Conservation (phyloP, 2,329 filamentous ascomycete species). For the Ophiosphaerella herpotricha region DNA sequence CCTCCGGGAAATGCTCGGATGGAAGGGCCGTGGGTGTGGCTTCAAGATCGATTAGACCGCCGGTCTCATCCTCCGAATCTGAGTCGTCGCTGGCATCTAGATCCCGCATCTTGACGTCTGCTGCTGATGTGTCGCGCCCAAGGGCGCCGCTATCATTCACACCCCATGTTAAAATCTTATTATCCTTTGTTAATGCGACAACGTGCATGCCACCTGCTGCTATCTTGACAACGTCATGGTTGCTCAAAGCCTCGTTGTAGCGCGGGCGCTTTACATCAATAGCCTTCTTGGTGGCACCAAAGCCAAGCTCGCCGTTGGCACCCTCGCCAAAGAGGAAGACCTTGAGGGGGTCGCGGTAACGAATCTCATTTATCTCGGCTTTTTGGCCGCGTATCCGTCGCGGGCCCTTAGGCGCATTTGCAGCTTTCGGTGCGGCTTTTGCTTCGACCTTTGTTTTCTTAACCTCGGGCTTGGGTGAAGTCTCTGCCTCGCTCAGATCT, state of each 20-base stretch:
- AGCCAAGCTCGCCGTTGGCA: conserved; percentile 78
- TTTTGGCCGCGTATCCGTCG: conserved; percentile 38
- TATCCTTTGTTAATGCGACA: conserved; percentile 75
- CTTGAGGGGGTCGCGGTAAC: conserved; percentile 65
- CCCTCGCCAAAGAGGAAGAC: conserved; percentile 83
- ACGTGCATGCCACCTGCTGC: conserved; percentile 83
- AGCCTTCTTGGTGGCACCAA: conserved; percentile 68
- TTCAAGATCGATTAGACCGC: conserved; percentile 73
- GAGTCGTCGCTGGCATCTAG: conserved; percentile 56
- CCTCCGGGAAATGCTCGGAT: conserved; percentile 61
- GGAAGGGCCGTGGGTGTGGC: conserved; percentile 67
- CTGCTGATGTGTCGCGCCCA: conserved; percentile 71
- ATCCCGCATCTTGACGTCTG: conserved; percentile 63
- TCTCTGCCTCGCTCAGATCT: conserved; percentile 27
- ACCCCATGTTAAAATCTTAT: conserved; percentile 83
- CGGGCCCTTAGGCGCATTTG: conserved; percentile 30
- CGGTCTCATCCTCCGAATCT: conserved; percentile 58
- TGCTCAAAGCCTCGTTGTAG: conserved; percentile 64
- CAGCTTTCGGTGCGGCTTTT: conserved; percentile 12
- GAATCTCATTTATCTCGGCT: conserved; percentile 65
- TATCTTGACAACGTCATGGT: conserved; percentile 72
- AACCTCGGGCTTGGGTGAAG: conserved; percentile 23
- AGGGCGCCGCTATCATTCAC: conserved; percentile 85
- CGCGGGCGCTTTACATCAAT: conserved; percentile 78
- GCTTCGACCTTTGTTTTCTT: conserved; percentile 31